Base-by-base conservation (phyloP, 116 monocot genomes). In the Zostera marina region DNA sequence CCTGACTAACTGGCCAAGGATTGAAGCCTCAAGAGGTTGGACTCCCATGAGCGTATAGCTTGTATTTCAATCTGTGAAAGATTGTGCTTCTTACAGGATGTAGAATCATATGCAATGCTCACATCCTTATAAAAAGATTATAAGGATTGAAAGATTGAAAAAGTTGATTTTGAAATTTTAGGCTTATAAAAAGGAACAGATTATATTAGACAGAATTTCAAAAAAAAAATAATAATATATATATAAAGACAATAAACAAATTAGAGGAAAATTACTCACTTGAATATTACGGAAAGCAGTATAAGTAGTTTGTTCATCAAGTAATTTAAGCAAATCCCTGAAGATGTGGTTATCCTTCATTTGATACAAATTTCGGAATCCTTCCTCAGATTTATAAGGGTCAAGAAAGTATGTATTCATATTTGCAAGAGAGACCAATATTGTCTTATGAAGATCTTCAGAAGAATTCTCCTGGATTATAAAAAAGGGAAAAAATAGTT, bases 271-370 rank as follows among this genome's bases (percentile, higher is more conserved):
- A 24, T 17, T 19, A 46, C 65, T 74, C 49, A 86, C 92, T 49
- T 69, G 74, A 42, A 66, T 74, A 21, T 64, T 61, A 16, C 56
- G 45, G 4, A 54, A 47, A 67, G 52, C 54, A 57, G 45, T 44
- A 65, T 65, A 68, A 76, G 70, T 56, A 11, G 70, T 63, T 11
- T 52, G 47, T 44, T 83, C 80, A 73, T 80, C 49, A 47, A 74
- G 24, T 56, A 92, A 76, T 63, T 80, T 69, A 61, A 26, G 53
- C 56, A 92, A 74, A 59, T 65, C 68, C 69, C 78, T 80, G 62
- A 86, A 87, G 47, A 92, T 80, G 64, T 73, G 70, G 13, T 74
- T 72, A 69, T 92, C 87, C 60, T 80, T 92, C 78, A 81, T 78
- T 51, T 77, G 75, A 44, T 92, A 80, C 71, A 92, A 72, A 62